Evolutionary conservation across 1,139 yeast species (phyloP), one percentile per base, ranked within the genome.

Genomic region (Yamadazyma friedrichii): DNA sequence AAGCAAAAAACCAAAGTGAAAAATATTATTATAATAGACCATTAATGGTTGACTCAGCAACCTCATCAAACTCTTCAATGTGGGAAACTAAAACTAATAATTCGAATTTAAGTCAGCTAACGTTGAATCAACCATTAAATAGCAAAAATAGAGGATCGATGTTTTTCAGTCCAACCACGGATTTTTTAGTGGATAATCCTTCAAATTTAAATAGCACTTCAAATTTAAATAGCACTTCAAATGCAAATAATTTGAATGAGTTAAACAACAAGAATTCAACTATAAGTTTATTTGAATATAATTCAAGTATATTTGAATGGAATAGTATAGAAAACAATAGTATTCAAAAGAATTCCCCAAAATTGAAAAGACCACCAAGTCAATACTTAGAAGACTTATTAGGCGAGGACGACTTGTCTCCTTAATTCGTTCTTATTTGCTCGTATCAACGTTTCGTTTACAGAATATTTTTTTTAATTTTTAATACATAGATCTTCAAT

Each of bases 281-380:
- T 4, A 28, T 12, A 2, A 36, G 39, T 22, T 45, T 78, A 76
- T 9, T 86, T 74, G 54, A 72, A 81, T 51, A 84, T 89, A 1
- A 79, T 91, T n/a, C 72, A 82, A 38, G 82, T 93, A 5, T 69
- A 82, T 62, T 80, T 86, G 68, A 85, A 88, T 35, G 95, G 93
- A 36, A 26, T 22, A 35, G 20, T 28, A 15, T 41, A 34, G 15
- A 33, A 13, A 16, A 33, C n/a, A 31, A 36, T 20, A 15, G 22
- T 12, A 20, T 20, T 20, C 24, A 5, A 20, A 15, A 15, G 11
- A 20, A 17, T 9, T 16, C 36, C 15, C 15, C 29, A n/a, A 42
- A 45, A 26, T 45, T 12, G 9, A 6, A 6, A 6, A 27, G 69
- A 42, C 66, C 69, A 0, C 70, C 70, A 11, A 62, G 67, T 44